Conservation (phyloP, 805 yeast species). For the Ogataea minuta region DNA sequence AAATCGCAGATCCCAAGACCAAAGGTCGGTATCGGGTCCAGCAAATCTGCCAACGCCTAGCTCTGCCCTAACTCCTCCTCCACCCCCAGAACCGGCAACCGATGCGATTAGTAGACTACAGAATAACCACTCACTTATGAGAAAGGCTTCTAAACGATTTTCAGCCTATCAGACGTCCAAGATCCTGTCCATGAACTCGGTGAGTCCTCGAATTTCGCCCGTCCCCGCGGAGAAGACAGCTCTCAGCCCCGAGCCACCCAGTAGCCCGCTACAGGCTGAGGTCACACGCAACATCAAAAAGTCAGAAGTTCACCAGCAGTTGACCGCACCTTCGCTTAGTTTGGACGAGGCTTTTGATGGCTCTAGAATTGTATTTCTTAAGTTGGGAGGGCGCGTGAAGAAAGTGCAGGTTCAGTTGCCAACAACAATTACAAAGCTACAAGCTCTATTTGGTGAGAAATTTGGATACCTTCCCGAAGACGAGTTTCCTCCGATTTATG, state of each 20-base stretch:
- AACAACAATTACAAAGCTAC: conserved; percentile 49
- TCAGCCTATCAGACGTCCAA: conserved; percentile 74
- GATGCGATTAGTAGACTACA: conserved; percentile 79
- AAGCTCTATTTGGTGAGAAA: conserved; percentile 79
- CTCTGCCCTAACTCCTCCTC: conserved; percentile 2
- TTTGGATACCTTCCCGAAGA: conserved; percentile 72
- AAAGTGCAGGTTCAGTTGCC: conserved; percentile 48
- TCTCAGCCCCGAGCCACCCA: conserved; percentile 15
- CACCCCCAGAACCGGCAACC: conserved; percentile 17
- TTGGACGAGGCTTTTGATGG: conserved; percentile 5
- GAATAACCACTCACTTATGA: conserved; percentile 75
- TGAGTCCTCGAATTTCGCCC: conserved; percentile 17
- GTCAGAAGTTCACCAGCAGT: conserved; percentile 26
- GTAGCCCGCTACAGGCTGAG: conserved; percentile 28
- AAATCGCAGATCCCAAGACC: conserved; percentile 14
- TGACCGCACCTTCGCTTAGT: conserved; percentile 14
- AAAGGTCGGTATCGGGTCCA: conserved; percentile 30
- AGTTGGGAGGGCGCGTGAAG: conserved; percentile 51
- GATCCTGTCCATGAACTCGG: conserved; percentile 29
- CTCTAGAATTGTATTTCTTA: conserved; percentile 41
- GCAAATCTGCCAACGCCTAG: conserved; percentile 14
- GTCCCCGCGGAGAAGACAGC: conserved; percentile 9
- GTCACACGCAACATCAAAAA: conserved; percentile 25
- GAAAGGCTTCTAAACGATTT: conserved; percentile 91
- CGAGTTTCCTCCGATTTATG: conserved; percentile 74